Conservation (phyloP, 768 basidiomycete genomes). For the Podaxis sp. region DNA sequence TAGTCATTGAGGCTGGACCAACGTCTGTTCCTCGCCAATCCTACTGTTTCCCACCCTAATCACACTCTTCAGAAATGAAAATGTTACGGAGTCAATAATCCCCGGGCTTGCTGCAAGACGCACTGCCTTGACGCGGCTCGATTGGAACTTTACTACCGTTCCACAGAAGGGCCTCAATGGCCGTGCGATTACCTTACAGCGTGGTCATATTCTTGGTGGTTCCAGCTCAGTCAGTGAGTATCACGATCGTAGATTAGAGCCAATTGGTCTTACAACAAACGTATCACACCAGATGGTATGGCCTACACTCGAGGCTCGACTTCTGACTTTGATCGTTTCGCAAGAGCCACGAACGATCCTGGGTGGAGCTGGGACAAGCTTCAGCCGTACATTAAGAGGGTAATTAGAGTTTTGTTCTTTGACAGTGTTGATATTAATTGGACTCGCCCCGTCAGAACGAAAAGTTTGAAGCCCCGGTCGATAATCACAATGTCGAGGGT, state of each 20-base stretch:
- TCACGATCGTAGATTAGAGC: not conserved
- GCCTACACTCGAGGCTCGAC: slow-evolving; percentile 20
- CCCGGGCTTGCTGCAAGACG: slow-evolving; percentile 11
- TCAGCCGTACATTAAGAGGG: slow-evolving; percentile 24
- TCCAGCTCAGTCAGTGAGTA: slow-evolving; percentile 29
- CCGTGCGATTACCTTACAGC: slow-evolving; percentile 22
- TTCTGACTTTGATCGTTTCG: slow-evolving; percentile 23
- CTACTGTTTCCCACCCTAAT: not conserved
- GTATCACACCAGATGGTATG: slow-evolving; percentile 19
- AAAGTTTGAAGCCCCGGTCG: slow-evolving; percentile 19
- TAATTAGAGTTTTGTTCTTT: not conserved
- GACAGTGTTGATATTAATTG: slow-evolving; percentile 16
- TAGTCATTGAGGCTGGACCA: slow-evolving; percentile 17
- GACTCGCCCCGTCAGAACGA: slow-evolving; percentile 13
- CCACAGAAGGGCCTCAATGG: slow-evolving; percentile 26
- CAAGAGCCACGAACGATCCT: slow-evolving; percentile 25
- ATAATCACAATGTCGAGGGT: slow-evolving; percentile 17
- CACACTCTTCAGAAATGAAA: not conserved
- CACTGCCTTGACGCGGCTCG: not conserved
- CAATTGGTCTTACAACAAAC: slow-evolving; percentile 11
- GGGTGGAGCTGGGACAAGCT: slow-evolving; percentile 35
- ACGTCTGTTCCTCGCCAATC: slow-evolving; percentile 9
- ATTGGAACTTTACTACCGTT: slow-evolving; percentile 32
- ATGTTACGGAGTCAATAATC: slow-evolving; percentile 16
- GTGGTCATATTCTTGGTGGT: slow-evolving; percentile 33